Evolutionary conservation across 176 grass and related monocot species (phyloP), one percentile per base, ranked within the genome.

Genomic region (Coix lacrymajobi): DNA sequence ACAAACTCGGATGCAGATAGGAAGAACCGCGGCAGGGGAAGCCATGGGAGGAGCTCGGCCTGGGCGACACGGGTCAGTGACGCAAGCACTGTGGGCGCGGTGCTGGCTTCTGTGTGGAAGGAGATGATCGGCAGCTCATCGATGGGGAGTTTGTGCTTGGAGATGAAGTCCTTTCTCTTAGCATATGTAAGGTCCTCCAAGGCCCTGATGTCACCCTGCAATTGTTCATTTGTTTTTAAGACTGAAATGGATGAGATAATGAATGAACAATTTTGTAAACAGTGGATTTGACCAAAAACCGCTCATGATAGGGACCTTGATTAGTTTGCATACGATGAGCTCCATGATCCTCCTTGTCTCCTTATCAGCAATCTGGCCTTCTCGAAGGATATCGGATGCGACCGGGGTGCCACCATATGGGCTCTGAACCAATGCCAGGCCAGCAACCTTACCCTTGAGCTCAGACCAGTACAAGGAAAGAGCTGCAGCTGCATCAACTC

Each of bases 181-280:
- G 84, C 84, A 43, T 95, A 98, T 6, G 95, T 98, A n/a, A 95
- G 86, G 66, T 98, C 95, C 81, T 98, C 95, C 14, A 98, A 68
- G n/a, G 95, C 92, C 71, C 82, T 93, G 25, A 95, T 98, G 62
- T 98, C 95, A n/a, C 95, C 95, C 95, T 98, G 61, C 48, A 14
- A 17, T 34, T 9, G 6, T 54, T 41, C 12, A 67, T 20, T 73
- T 66, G 57, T 81, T 84, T 81, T 75, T n/a, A 44, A 56, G 16
- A 62, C 15, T n/a, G 3, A 76, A 75, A 54, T 57, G 36, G 51
- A 71, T 14, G 19, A 75, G 15, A 43, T 3, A 46, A 66, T 8
- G 5, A 63, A 28, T n/a, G 32, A 75, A 67, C 34, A 76, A 2
- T 26, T 11, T 28, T 17, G 19, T 57, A 60, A 41, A 75, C 39